Conservation (phyloP, 202 grass and related monocot genomes). For the Panicum virgatum region DNA sequence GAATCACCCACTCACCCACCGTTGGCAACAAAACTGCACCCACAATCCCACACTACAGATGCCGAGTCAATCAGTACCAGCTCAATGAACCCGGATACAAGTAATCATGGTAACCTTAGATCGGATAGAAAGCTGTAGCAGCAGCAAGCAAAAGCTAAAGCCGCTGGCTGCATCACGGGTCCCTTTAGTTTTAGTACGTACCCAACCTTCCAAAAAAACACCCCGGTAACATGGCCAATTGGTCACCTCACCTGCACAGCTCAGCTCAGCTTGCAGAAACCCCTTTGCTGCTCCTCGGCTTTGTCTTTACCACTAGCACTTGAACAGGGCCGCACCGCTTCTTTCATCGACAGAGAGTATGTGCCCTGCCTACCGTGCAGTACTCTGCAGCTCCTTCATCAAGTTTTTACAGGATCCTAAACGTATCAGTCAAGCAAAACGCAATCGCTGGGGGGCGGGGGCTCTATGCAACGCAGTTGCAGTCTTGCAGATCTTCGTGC, state of each 20-base stretch:
- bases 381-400: background rate
- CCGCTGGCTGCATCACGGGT: background rate
- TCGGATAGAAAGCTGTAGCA: background rate
- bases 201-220: constrained; percentile 9
- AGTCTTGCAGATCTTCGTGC: background rate
- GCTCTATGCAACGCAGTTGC: background rate
- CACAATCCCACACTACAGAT: background rate
- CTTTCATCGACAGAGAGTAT: constrained; percentile 41
- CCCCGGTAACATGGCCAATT: constrained; percentile 16
- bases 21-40: background rate
- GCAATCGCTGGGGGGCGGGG: background rate
- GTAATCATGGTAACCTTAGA: background rate
- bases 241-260: background rate
- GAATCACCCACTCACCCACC: too few species aligned
- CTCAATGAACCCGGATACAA: background rate
- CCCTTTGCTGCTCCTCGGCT: constrained; percentile 27
- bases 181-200: background rate
- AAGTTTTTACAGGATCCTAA: constrained; percentile 36
- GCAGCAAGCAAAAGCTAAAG: constrained; percentile 28
- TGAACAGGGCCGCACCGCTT: background rate
- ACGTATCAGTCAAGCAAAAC: constrained; percentile 44
- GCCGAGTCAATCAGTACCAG: background rate
- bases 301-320: constrained; percentile 33
- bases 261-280: constrained; percentile 33
- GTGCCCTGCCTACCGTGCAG: background rate